phyloP scores from a whole-genome alignment of 768 basidiomycete species.

The Steccherinum ochraceum region DNA sequence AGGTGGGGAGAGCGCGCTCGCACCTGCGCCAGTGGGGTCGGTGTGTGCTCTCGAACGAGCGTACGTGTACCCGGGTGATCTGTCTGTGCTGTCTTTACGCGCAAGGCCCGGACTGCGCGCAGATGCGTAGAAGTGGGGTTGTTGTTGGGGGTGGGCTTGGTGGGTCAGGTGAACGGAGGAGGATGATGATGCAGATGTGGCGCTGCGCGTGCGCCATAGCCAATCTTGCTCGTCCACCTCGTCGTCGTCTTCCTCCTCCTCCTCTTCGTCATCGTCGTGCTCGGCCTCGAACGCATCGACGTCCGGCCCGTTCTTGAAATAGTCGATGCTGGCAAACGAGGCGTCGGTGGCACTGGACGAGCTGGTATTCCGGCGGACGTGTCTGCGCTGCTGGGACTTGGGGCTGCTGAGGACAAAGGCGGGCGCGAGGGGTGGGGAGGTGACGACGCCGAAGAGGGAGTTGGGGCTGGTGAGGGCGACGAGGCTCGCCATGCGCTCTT shows the following conservation, averaged over 20 bases:
- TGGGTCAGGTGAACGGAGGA: slow-evolving; percentile 7
- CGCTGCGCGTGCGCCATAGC: slow-evolving; percentile 12
- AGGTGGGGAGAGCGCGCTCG: not conserved
- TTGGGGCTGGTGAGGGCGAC: slow-evolving; percentile 14
- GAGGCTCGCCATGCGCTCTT: slow-evolving; percentile 27
- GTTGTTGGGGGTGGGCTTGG: slow-evolving; percentile 5
- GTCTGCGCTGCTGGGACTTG: slow-evolving; percentile 13
- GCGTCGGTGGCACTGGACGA: slow-evolving; percentile 18
- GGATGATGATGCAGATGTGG: slow-evolving; percentile 11
- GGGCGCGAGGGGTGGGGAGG: slow-evolving; percentile 9
- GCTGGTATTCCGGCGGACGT: slow-evolving; percentile 21
- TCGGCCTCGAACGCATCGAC: slow-evolving; percentile 9
- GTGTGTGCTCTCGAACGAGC: slow-evolving; percentile 2
- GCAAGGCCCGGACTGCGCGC: too few species aligned
- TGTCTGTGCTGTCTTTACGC: not conserved
- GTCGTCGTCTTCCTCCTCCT: slow-evolving; percentile 16
- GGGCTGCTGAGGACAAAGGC: slow-evolving; percentile 8
- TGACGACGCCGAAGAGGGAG: slow-evolving; percentile 7
- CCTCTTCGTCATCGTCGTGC: slow-evolving; percentile 14
- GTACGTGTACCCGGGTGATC: not conserved
- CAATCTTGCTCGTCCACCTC: slow-evolving; percentile 5
- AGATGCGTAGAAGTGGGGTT: not conserved
- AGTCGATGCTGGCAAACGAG: slow-evolving; percentile 17
- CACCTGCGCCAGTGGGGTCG: not conserved
- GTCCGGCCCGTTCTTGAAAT: not conserved